These are phyloP conservation scores for Cinnamomum micranthum DNA, from an alignment of 164 flowering plant genomes.

Conservation along the genomic window DNA sequence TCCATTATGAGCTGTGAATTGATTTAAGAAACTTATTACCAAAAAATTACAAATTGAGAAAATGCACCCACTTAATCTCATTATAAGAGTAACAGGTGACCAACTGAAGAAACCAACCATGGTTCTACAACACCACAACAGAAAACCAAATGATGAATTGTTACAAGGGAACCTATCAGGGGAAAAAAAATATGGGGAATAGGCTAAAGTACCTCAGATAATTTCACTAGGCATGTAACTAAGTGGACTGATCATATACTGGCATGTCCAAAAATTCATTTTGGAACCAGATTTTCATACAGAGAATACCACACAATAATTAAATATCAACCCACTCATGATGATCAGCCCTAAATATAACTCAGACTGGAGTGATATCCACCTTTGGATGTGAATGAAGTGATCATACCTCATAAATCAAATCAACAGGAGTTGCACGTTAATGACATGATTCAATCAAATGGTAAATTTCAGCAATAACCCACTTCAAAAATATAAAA, in stretches of 20 bases:
- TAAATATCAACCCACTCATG: neutral
- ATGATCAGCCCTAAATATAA: too few relatives aligned
- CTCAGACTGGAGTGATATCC: too few relatives aligned
- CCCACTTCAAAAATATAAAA: neutral
- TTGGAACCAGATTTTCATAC: too few relatives aligned
- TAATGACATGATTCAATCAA: neutral
- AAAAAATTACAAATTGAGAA: neutral
- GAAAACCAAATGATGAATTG: neutral
- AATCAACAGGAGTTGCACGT: neutral
- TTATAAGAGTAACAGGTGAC: too few relatives aligned
- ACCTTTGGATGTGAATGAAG: neutral
- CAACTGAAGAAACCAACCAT: neutral
- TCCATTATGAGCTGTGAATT: neutral
- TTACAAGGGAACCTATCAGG: neutral
- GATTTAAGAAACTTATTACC: neutral
- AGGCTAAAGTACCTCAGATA: neutral
- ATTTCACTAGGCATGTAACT: neutral
- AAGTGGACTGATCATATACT: too few relatives aligned
- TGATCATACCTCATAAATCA: neutral
- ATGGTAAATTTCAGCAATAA: neutral
- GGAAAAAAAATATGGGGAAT: neutral
- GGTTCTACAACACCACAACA: neutral
- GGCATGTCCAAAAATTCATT: too few relatives aligned
- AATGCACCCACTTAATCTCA: neutral
- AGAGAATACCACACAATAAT: too few relatives aligned